Base-by-base conservation (phyloP, 192 early-diverging fungal genomes). In the Coemansia sp. region DNA sequence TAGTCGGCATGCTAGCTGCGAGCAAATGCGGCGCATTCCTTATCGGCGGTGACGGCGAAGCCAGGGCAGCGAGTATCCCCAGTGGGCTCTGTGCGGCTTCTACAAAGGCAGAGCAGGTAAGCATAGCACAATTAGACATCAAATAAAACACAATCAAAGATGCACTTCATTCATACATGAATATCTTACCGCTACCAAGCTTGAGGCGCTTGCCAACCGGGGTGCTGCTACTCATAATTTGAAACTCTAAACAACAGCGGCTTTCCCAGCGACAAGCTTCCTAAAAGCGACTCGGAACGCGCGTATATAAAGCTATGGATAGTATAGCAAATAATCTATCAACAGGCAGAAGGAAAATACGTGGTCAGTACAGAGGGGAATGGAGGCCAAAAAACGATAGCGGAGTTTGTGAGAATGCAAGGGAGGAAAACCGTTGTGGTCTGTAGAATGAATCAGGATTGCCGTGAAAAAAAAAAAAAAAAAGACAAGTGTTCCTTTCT, bases 11-110 rank as follows among this genome's bases (percentile, higher is more conserved):
- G 29, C 52, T 53, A 18, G n/a, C 5, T 1, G 32, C 27, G 17
- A 37, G 46, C 6, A 48, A 34, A 15, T 33, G 55, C 3, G 60
- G 37, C 21, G 42, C 35, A 17, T 10, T 50, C 15, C 41, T 63
- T 39, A 43, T 44, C 29, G 63, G 22, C 12, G 76, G 53, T 5
- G 58, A 53, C 9, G 76, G 76, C 46, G 70, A 74, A 14, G 77
- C 77, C 44, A 80, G 38, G 2, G 71, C 58, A 8, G 77, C 77
- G 8, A 80, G 77, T 21, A 80, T 70, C 4, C 77, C 71, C 12
- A 80, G 53, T 8, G 71, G 64, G 19, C 68, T 68, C 34, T 67
- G 43, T 9, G 56, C 21, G 12, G 56, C 43, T 39, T 59, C 68
- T 74, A 80, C 53, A 56, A 2, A 21, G 7, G 34, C 21, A 36